Evolutionary conservation across 345 rosid genomes (phyloP).

Genomic region (Reutealis trisperma): DNA sequence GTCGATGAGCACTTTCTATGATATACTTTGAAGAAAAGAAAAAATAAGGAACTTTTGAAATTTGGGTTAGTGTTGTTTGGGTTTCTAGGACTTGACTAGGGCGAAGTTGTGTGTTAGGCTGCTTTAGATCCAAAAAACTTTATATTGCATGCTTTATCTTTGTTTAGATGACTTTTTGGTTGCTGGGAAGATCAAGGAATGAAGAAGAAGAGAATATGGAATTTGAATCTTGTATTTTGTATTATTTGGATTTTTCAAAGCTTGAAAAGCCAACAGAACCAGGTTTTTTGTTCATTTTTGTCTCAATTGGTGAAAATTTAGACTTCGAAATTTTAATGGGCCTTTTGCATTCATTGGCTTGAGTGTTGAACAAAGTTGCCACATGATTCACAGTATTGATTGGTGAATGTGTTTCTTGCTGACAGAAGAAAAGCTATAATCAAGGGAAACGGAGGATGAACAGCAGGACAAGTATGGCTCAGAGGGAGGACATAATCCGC

Average conservation of each 20-base stretch:
- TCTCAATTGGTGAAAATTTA: constrained; percentile 1
- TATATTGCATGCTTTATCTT: neutral
- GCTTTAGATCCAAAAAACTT: neutral
- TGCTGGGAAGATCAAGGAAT: neutral
- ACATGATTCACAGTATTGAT: constrained; percentile 3
- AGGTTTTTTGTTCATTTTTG: neutral
- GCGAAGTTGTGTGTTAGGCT: neutral
- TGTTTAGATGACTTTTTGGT: neutral
- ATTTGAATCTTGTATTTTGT: neutral
- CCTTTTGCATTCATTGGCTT: neutral
- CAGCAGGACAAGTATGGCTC: constrained; percentile 84
- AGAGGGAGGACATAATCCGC: constrained; percentile 77
- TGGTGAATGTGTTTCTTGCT: constrained; percentile 19
- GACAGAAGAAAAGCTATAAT: constrained; percentile 65
- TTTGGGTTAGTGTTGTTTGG: neutral
- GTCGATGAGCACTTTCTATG: neutral
- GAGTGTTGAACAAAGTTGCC: neutral
- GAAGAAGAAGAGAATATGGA: neutral
- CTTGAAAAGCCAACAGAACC: neutral
- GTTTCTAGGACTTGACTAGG: neutral
- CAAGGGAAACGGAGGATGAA: constrained; percentile 78
- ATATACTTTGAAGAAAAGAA: neutral
- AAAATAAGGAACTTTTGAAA: neutral
- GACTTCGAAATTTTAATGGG: neutral
- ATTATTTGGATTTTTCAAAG: constrained; percentile 14